Percentiles rank a stretch among this genome's conserved stretches.
Conservation (phyloP, 2,329 filamentous ascomycete genomes). For the Mariannaea sp. region DNA sequence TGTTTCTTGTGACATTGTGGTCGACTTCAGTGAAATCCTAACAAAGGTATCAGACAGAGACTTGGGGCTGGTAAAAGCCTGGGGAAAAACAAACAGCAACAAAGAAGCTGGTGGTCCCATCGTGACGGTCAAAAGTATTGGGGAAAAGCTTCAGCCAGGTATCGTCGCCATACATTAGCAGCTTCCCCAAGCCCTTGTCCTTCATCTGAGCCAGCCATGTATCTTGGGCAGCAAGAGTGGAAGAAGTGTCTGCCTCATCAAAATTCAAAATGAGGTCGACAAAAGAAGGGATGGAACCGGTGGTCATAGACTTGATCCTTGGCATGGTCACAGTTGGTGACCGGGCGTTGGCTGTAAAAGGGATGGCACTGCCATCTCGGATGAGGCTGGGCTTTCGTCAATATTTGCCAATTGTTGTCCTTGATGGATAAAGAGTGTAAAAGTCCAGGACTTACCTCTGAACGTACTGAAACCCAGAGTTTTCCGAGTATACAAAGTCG, state of each 20-base stretch:
- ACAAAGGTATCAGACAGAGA: constrained; percentile 5
- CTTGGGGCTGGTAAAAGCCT: background rate
- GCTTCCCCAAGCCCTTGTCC: constrained; percentile 69
- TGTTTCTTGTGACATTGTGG: constrained; percentile 92
- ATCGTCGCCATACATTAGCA: constrained; percentile 96
- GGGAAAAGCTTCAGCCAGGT: constrained; percentile 98
- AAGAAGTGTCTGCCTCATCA: constrained; percentile 89
- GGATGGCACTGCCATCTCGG: constrained; percentile 78
- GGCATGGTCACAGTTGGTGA: constrained; percentile 99
- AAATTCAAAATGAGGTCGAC: constrained; percentile 96
- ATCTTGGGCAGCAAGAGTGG: constrained; percentile 85
- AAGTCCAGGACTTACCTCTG: constrained; percentile 67
- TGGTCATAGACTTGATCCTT: constrained; percentile 94
- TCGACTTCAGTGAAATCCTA: constrained; percentile 98
- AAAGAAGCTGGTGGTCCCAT: constrained; percentile 97
- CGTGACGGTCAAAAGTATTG: constrained; percentile 79
- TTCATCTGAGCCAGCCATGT: constrained; percentile 96
- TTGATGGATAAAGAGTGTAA: background rate
- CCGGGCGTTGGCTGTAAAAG: constrained; percentile 94
- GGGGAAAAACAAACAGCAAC: constrained; percentile 75
- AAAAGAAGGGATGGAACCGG: constrained; percentile 97
- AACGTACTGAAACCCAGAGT: constrained; percentile 84
- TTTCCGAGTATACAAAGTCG: constrained; percentile 86
- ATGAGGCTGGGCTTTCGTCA: constrained; percentile 68
- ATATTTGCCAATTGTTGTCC: constrained; percentile 1